Percentiles rank a stretch among this genome's conserved stretches.
Evolutionary conservation across 2,329 filamentous ascomycete species (phyloP).

Genomic region (Curvularia verruculosa): DNA sequence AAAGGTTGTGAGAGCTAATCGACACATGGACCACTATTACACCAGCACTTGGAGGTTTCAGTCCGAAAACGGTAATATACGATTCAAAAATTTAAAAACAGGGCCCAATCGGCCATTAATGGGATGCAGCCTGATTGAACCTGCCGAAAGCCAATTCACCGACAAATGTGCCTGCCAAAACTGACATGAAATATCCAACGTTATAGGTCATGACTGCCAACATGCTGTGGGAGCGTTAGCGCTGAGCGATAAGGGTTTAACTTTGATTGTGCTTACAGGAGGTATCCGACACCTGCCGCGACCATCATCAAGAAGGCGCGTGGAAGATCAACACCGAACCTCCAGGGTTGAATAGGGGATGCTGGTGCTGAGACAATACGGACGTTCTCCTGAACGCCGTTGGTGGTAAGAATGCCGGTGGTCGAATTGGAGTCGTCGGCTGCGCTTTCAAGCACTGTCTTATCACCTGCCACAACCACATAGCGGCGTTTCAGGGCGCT

Average conservation of each 20-base stretch:
- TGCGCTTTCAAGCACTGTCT: constrained; percentile 59
- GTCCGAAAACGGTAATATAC: background rate
- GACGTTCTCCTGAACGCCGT: constrained; percentile 82
- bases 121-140: constrained; percentile 54
- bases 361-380: constrained; percentile 69
- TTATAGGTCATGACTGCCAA: constrained; percentile 91
- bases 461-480: constrained; percentile 71
- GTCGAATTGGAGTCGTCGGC: constrained; percentile 63
- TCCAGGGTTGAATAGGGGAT: constrained; percentile 69
- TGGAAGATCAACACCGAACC: constrained; percentile 78
- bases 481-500: constrained; percentile 76
- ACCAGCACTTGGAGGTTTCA: background rate
- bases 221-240: constrained; percentile 67
- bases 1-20: background rate
- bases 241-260: background rate
- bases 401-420: constrained; percentile 70
- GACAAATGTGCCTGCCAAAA: constrained; percentile 81
- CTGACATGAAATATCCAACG: constrained; percentile 80
- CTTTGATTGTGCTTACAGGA: constrained; percentile 70
- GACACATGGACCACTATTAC: background rate
- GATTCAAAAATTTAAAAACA: background rate
- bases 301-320: constrained; percentile 73
- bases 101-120: background rate
- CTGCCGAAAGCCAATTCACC: constrained; percentile 82
- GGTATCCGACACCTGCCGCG: constrained; percentile 78